These are phyloP conservation scores for Apocynum venetum DNA, from an alignment of 257 asterid species.

Conservation along the genomic window DNA sequence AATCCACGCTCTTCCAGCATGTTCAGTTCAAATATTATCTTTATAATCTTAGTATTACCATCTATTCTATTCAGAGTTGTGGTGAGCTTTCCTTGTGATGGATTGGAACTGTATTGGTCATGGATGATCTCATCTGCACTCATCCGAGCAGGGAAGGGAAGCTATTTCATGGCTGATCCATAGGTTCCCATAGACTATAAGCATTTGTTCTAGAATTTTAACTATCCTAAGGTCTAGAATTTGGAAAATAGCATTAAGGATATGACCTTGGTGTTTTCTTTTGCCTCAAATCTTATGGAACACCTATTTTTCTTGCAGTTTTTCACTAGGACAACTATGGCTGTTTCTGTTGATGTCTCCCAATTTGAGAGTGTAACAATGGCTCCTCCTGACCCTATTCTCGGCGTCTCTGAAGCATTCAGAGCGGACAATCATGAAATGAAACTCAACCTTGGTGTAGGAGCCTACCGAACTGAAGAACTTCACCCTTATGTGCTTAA, in stretches of 20 bases:
- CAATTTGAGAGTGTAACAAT: conserved; percentile 60
- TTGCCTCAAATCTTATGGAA: background rate
- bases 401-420: conserved; percentile 97
- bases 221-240: background rate
- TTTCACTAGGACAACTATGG: conserved; percentile 55
- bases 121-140: background rate
- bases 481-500: conserved; percentile 96
- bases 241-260: background rate
- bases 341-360: conserved; percentile 55
- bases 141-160: background rate
- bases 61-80: background rate
- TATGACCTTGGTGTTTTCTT: background rate
- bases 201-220: background rate
- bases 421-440: conserved; percentile 77
- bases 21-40: background rate
- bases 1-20: background rate
- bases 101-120: background rate
- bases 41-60: background rate
- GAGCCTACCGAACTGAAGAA: conserved; percentile 96
- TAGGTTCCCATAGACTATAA: background rate
- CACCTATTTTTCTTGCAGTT: conserved; percentile 34
- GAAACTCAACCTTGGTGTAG: conserved; percentile 96
- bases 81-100: background rate
- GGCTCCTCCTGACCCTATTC: conserved; percentile 99
- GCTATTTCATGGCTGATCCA: background rate